A percentile compares a stretch with the other conserved stretches of the same genome.
Evolutionary conservation across 257 asterid species (phyloP).

Genomic region (Solanum neorickii): DNA sequence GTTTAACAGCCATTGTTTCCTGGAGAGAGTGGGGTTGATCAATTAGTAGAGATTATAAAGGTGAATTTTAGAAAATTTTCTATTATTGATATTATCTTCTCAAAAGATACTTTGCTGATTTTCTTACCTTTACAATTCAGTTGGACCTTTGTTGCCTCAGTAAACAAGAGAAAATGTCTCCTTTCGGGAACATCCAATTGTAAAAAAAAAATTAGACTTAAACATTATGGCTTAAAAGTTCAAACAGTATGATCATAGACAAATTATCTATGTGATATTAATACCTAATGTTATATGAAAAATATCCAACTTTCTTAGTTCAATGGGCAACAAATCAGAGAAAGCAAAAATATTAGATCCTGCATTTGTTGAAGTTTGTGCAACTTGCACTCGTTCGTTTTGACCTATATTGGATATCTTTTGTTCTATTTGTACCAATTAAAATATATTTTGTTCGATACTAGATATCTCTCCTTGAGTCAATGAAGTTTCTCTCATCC

Average conservation of each 20-base stretch:
- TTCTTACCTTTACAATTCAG: not conserved
- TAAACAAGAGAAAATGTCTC: not conserved
- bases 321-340: not conserved
- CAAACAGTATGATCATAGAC: not conserved
- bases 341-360: not conserved
- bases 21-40: slow-evolving; percentile 99
- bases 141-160: not conserved
- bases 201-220: not conserved
- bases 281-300: not conserved
- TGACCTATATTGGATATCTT: not conserved
- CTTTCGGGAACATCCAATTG: not conserved
- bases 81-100: not conserved
- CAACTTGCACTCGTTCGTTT: not conserved
- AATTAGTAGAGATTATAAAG: slow-evolving; percentile 93
- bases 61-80: slow-evolving; percentile 15
- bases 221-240: not conserved
- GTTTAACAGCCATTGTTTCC: slow-evolving; percentile 83
- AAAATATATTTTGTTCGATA: not conserved
- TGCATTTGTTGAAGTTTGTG: not conserved
- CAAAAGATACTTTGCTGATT: not conserved
- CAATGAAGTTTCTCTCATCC: not conserved
- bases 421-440: not conserved
- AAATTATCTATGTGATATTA: not conserved
- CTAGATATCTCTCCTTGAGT: not conserved
- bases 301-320: not conserved